Conservation (phyloP, 2,329 filamentous ascomycete species). For the Phialocephala sp. region DNA sequence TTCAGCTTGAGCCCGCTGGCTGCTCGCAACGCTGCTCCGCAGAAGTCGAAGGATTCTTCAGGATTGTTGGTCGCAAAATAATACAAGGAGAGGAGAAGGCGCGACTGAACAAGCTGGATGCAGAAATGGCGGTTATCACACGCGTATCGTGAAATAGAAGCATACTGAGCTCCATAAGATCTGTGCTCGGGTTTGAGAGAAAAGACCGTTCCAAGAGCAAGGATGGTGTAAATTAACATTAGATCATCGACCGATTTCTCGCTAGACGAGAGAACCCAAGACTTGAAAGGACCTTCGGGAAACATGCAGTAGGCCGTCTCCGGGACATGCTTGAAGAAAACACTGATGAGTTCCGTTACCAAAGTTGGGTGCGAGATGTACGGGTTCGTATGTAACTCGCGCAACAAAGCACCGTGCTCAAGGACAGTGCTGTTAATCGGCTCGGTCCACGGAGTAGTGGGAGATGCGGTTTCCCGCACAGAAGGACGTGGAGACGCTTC, state of each 20-base stretch:
- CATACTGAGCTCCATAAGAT: constrained; percentile 53
- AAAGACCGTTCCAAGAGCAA: constrained; percentile 63
- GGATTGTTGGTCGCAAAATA: constrained; percentile 66
- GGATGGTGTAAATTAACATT: constrained; percentile 65
- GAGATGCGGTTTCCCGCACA: constrained; percentile 33
- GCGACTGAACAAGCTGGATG: constrained; percentile 70
- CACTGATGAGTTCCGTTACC: constrained; percentile 56
- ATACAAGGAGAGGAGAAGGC: constrained; percentile 70
- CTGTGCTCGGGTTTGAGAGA: constrained; percentile 52
- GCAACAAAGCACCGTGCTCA: constrained; percentile 32
- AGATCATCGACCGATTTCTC: constrained; percentile 58
- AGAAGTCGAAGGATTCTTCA: constrained; percentile 66
- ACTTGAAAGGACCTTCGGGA: constrained; percentile 56
- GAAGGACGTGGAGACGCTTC: constrained; percentile 40
- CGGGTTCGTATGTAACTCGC: constrained; percentile 52
- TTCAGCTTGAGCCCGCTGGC: constrained; percentile 67
- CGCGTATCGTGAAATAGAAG: constrained; percentile 62
- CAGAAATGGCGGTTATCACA: constrained; percentile 58
- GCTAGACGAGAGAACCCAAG: constrained; percentile 55
- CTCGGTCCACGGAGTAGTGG: constrained; percentile 33
- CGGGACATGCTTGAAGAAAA: constrained; percentile 64
- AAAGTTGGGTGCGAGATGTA: constrained; percentile 54
- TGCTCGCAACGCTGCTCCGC: constrained; percentile 64
- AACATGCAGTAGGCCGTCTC: constrained; percentile 61
- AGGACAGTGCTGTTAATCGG: constrained; percentile 18